Conservation (phyloP, 345 rosid species). For the Diplotaxis tenuifolia region DNA sequence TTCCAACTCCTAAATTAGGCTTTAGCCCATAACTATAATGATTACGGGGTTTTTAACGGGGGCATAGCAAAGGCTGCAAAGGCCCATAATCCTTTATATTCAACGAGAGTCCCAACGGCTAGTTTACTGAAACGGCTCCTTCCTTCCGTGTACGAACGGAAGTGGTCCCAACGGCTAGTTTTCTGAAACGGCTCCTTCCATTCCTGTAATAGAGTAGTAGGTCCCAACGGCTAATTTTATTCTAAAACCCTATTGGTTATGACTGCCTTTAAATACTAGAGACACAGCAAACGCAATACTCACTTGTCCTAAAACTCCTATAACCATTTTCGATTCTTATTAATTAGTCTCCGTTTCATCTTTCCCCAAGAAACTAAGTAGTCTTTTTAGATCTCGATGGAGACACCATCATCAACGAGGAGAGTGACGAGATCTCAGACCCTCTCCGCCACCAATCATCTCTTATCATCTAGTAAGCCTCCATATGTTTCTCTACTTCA, state of each 20-base stretch:
- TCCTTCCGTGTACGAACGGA: no score
- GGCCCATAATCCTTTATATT: conserved; percentile 3
- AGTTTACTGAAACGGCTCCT: conserved; percentile 7
- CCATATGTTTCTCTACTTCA: not conserved
- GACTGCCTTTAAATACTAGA: not conserved
- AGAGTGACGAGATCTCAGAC: conserved; percentile 38
- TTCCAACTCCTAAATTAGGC: not conserved
- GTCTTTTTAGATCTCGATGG: conserved; percentile 8
- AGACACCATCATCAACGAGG: conserved; percentile 34
- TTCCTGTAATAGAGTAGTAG: not conserved
- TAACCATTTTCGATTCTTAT: not conserved
- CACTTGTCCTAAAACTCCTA: not conserved
- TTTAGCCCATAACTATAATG: not conserved
- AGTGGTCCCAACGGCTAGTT: conserved; percentile 30
- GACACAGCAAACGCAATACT: not conserved
- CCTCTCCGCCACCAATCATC: conserved; percentile 22
- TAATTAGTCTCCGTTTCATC: not conserved
- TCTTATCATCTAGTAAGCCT: conserved; percentile 27
- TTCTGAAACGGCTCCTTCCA: not conserved
- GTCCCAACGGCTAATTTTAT: conserved; percentile 33
- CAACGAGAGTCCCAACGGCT: conserved; percentile 17
- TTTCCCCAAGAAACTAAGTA: not conserved
- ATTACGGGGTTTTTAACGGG: not conserved
- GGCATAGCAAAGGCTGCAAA: not conserved
- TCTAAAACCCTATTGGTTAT: not conserved